Evolutionary conservation across 495 filamentous ascomycete genomes (phyloP).

Genomic region (Halenospora varia): DNA sequence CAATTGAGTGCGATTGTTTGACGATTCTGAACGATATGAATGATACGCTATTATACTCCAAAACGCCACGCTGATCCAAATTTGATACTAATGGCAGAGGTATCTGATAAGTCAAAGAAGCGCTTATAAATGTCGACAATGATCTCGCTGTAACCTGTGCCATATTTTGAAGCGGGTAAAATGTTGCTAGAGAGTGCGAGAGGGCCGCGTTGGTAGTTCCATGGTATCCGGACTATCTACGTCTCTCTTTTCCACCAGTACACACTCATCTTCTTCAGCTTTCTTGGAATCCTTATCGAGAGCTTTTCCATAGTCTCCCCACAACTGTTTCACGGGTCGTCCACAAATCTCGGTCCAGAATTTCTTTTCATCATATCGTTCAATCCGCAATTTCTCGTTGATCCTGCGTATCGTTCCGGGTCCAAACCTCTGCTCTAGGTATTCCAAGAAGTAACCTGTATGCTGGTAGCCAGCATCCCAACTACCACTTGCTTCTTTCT

Average conservation of each 20-base stretch:
- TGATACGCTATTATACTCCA: background rate
- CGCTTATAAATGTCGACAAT: too few species aligned
- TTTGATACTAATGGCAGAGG: too few species aligned
- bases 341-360: constrained; percentile 76
- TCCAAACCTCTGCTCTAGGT: constrained; percentile 62
- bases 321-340: constrained; percentile 60
- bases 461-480: constrained; percentile 95
- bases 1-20: too few species aligned
- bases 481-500: constrained; percentile 47
- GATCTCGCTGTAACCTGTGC: too few species aligned
- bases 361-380: constrained; percentile 50
- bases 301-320: constrained; percentile 61
- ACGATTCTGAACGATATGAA: too few species aligned
- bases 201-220: background rate
- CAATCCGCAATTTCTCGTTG: constrained; percentile 63
- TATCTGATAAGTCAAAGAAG: too few species aligned
- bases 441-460: constrained; percentile 88
- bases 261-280: constrained; percentile 22
- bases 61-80: background rate
- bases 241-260: constrained; percentile 27
- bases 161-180: too few species aligned
- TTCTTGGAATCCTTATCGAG: constrained; percentile 23
- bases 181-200: too few species aligned
- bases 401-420: constrained; percentile 65
- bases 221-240: constrained; percentile 7